These are phyloP conservation scores for Rhodotorula kratochvilovae DNA, from an alignment of 768 basidiomycete genomes.

Conservation along the genomic window DNA sequence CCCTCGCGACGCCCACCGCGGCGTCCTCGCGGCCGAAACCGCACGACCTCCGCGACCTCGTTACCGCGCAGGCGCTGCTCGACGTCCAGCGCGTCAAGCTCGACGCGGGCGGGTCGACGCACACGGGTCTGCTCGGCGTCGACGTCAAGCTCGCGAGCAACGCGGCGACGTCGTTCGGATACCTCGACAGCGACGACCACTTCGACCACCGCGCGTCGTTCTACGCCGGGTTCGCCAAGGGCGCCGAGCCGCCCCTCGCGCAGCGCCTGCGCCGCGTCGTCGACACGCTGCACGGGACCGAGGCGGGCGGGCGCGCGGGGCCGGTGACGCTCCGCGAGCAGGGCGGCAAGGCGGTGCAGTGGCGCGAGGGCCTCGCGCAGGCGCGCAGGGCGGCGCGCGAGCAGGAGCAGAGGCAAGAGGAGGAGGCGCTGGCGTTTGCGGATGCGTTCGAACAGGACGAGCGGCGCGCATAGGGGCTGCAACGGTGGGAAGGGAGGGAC, in stretches of 20 bases:
- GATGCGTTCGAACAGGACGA: slow-evolving; percentile 5
- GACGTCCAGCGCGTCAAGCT: slow-evolving; percentile 19
- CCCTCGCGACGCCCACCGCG: neutral
- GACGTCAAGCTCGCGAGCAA: neutral
- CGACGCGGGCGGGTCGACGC: neutral
- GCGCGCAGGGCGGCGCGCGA: slow-evolving; percentile 8
- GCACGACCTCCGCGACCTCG: slow-evolving; percentile 9
- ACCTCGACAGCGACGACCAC: neutral
- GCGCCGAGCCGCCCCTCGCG: slow-evolving; percentile 18
- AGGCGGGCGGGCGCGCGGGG: slow-evolving; percentile 26
- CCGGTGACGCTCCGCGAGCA: slow-evolving; percentile 5
- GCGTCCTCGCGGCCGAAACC: slow-evolving; percentile 4
- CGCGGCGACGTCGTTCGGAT: neutral
- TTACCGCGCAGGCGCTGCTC: neutral
- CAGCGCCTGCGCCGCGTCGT: slow-evolving; percentile 9
- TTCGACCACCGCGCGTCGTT: slow-evolving; percentile 23
- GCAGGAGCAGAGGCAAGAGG: neutral
- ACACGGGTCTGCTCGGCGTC: slow-evolving; percentile 4
- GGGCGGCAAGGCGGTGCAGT: slow-evolving; percentile 18
- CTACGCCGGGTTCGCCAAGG: neutral
- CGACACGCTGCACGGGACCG: slow-evolving; percentile 26
- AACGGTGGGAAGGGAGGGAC: too few relatives aligned
- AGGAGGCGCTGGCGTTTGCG: slow-evolving; percentile 20
- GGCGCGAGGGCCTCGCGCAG: slow-evolving; percentile 14
- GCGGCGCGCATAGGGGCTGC: neutral